Percentiles rank a stretch among this genome's conserved stretches.
phyloP scores from a whole-genome alignment of 495 filamentous ascomycete species.

The Chaetomium tenue region DNA sequence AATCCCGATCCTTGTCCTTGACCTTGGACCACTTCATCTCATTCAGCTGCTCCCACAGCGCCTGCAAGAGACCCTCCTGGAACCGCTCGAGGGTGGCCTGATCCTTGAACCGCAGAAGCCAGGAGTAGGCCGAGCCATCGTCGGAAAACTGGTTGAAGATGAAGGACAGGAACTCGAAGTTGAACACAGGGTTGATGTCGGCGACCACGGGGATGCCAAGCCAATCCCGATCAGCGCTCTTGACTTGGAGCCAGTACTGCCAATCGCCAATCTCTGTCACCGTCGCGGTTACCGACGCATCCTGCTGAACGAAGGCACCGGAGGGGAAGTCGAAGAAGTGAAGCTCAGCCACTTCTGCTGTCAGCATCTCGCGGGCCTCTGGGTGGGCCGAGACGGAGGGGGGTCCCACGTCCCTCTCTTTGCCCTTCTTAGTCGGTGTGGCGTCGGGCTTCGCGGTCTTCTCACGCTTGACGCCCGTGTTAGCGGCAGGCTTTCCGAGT shows the following conservation, averaged over 20 bases:
- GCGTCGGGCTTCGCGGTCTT: slow-evolving; percentile 21
- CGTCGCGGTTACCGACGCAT: slow-evolving; percentile 66
- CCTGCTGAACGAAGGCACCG: slow-evolving; percentile 80
- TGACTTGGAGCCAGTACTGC: slow-evolving; percentile 95
- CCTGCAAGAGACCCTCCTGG: slow-evolving; percentile 91
- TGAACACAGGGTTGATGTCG: slow-evolving; percentile 98
- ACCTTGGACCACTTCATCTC: slow-evolving; percentile 90
- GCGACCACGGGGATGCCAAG: slow-evolving; percentile 78
- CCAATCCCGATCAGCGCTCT: slow-evolving; percentile 76
- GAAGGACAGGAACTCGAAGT: slow-evolving; percentile 95
- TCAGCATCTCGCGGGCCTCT: slow-evolving; percentile 66
- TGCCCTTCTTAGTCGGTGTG: slow-evolving; percentile 32
- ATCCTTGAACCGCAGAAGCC: slow-evolving; percentile 90
- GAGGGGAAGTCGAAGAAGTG: slow-evolving; percentile 90
- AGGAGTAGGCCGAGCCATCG: slow-evolving; percentile 90
- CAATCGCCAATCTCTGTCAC: slow-evolving; percentile 87
- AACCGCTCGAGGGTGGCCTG: slow-evolving; percentile 76
- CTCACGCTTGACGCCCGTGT: slow-evolving; percentile 37
- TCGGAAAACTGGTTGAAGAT: slow-evolving; percentile 95
- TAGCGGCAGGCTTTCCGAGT: slow-evolving; percentile 38
- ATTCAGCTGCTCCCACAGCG: slow-evolving; percentile 95
- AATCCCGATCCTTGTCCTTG: slow-evolving; percentile 89
- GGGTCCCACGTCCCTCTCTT: slow-evolving; percentile 42
- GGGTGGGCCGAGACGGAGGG: slow-evolving; percentile 61
- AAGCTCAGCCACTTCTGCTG: slow-evolving; percentile 75